Conservation (phyloP, 2,329 filamentous ascomycete species). For the Cucurbitaria berberidis region DNA sequence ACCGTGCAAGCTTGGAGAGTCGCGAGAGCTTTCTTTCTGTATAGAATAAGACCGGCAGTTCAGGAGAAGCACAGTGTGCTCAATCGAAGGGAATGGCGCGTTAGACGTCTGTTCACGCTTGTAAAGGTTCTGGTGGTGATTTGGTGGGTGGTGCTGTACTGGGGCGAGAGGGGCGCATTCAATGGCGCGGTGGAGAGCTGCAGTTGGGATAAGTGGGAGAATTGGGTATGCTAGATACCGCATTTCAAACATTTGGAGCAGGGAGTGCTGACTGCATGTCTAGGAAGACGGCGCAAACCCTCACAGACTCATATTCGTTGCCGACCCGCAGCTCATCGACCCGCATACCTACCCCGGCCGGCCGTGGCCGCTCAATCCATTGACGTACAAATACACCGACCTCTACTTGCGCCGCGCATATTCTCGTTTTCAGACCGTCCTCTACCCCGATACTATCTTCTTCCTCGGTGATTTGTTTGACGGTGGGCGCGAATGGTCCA, state of each 20-base stretch:
- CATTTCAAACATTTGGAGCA: neutral
- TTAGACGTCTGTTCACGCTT: slow-evolving; percentile 33
- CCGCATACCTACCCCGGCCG: slow-evolving; percentile 93
- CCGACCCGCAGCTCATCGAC: slow-evolving; percentile 91
- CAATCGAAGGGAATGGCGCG: slow-evolving; percentile 29
- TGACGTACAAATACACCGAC: slow-evolving; percentile 79
- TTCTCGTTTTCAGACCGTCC: slow-evolving; percentile 72
- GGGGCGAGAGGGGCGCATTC: slow-evolving; percentile 85
- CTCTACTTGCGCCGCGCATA: slow-evolving; percentile 88
- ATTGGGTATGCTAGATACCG: slow-evolving; percentile 69
- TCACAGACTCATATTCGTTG: slow-evolving; percentile 82
- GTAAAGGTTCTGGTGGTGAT: slow-evolving; percentile 65
- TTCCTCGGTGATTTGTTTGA: slow-evolving; percentile 97
- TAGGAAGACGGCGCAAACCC: slow-evolving; percentile 80
- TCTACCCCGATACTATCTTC: slow-evolving; percentile 86
- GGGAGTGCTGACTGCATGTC: slow-evolving; percentile 14
- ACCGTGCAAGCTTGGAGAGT: slow-evolving; percentile 37
- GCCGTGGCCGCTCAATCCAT: slow-evolving; percentile 70
- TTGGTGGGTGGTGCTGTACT: slow-evolving; percentile 80
- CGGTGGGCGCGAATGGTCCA: slow-evolving; percentile 93
- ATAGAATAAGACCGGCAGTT: slow-evolving; percentile 34
- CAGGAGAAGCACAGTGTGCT: slow-evolving; percentile 17
- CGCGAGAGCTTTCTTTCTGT: slow-evolving; percentile 39
- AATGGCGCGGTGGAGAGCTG: slow-evolving; percentile 72
- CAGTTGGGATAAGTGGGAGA: slow-evolving; percentile 87